Conservation (phyloP, 345 rosid species). For the Euphorbia tirucalli region DNA sequence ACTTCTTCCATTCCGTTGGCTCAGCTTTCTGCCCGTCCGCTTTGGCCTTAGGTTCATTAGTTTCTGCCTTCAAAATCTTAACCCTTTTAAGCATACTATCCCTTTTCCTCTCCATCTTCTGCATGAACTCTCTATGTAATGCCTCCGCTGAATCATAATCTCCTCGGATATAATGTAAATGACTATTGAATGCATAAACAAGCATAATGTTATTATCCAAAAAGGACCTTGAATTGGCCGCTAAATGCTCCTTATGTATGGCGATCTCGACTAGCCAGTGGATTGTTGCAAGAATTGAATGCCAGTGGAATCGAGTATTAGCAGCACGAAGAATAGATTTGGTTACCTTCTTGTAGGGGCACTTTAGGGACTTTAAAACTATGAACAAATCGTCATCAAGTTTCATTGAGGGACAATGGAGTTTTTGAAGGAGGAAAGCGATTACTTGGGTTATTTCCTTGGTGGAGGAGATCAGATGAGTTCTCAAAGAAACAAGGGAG, state of each 20-base stretch:
- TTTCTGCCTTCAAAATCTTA: constrained; percentile 30
- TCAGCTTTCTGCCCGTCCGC: constrained; percentile 47
- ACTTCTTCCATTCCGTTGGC: constrained; percentile 52
- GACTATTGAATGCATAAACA: constrained; percentile 45
- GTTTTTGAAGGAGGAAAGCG: constrained; percentile 44
- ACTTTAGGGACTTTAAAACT: constrained; percentile 49
- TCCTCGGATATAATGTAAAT: constrained; percentile 46
- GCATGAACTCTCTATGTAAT: constrained; percentile 50
- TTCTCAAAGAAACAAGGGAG: constrained; percentile 15
- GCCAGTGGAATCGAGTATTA: constrained; percentile 88
- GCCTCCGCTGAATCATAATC: constrained; percentile 63
- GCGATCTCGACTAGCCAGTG: constrained; percentile 79
- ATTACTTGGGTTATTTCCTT: constrained; percentile 63
- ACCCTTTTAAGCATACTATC: constrained; percentile 33
- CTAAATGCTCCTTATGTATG: constrained; percentile 35
- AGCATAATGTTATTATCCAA: constrained; percentile 45
- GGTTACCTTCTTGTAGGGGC: constrained; percentile 59
- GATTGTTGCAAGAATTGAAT: constrained; percentile 55
- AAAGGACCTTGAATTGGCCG: constrained; percentile 24
- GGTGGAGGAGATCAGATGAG: constrained; percentile 42
- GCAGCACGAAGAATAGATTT: constrained; percentile 80
- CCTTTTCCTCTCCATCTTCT: constrained; percentile 59
- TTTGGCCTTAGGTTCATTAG: constrained; percentile 40
- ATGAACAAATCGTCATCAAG: constrained; percentile 68
- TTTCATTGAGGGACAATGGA: constrained; percentile 50